Evolutionary conservation across 2,329 filamentous ascomycete species (phyloP).

Genomic region (Alternaria rosae): DNA sequence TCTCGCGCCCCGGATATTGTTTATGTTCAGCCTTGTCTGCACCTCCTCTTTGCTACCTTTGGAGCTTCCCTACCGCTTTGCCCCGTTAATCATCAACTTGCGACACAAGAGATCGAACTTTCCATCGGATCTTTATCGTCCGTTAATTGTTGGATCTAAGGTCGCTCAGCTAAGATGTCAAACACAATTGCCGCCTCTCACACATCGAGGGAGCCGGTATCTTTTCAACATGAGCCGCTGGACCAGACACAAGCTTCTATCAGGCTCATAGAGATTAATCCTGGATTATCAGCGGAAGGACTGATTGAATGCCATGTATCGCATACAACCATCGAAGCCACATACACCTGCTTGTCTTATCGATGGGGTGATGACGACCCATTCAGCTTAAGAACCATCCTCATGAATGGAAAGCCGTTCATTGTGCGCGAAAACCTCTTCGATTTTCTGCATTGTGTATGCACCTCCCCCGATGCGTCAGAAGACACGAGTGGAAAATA

Average conservation of each 20-base stretch:
- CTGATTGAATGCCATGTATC: not conserved
- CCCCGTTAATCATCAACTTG: too few relatives aligned
- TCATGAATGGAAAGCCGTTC: conserved; percentile 12
- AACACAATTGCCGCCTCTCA: not conserved
- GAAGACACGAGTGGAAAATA: not conserved
- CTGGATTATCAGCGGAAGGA: not conserved
- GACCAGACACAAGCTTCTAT: conserved; percentile 1
- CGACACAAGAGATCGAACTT: too few relatives aligned
- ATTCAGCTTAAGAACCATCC: not conserved
- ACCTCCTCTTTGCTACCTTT: too few relatives aligned
- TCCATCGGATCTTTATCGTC: too few relatives aligned
- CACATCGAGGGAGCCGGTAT: too few relatives aligned
- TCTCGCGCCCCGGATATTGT: too few relatives aligned
- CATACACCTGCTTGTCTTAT: conserved; percentile 3
- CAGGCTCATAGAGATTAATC: not conserved
- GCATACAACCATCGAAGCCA: not conserved
- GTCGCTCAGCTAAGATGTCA: too few relatives aligned
- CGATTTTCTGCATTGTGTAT: conserved; percentile 10
- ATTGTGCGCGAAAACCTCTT: conserved; percentile 8
- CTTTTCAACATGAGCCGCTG: not conserved
- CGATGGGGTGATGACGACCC: not conserved
- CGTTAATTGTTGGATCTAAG: too few relatives aligned
- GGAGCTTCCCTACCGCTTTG: too few relatives aligned
- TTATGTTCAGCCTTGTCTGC: too few relatives aligned
- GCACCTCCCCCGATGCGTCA: not conserved